phyloP scores from a whole-genome alignment of 768 basidiomycete species.

The Phanerochaete sordida region DNA sequence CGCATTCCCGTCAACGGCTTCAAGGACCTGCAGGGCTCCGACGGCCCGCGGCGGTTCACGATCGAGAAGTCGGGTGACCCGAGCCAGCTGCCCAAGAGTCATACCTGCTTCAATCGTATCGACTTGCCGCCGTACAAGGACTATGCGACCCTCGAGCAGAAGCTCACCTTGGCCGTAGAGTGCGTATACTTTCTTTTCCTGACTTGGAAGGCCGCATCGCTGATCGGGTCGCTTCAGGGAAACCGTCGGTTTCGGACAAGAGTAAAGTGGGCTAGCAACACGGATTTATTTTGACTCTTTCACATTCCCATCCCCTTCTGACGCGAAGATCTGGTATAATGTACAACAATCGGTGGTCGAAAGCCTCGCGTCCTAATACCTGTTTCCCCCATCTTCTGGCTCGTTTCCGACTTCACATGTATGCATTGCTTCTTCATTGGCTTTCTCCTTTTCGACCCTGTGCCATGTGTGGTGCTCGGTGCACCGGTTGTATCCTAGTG shows the following conservation, averaged over 20 bases:
- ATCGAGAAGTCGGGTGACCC: slow-evolving; percentile 99
- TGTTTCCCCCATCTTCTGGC: neutral
- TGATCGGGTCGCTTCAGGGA: slow-evolving; percentile 47
- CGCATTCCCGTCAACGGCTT: slow-evolving; percentile 98
- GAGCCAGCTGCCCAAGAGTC: slow-evolving; percentile 93
- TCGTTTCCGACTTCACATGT: neutral
- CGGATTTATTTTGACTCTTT: neutral
- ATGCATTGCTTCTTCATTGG: neutral
- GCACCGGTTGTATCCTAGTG: neutral
- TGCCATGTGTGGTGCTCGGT: neutral
- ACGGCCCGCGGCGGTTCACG: slow-evolving; percentile 95
- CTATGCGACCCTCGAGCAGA: slow-evolving; percentile 91
- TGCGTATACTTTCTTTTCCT: slow-evolving; percentile 39
- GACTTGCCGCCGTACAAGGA: slow-evolving; percentile 98
- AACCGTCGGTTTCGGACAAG: slow-evolving; percentile 93
- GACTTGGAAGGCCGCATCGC: neutral
- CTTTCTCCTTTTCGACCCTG: neutral
- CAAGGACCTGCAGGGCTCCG: slow-evolving; percentile 97
- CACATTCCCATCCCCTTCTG: neutral
- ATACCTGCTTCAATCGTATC: slow-evolving; percentile 94
- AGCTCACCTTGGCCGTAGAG: slow-evolving; percentile 93
- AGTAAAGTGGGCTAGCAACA: slow-evolving; percentile 41
- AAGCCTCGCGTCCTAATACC: neutral
- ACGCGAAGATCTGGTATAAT: slow-evolving; percentile 4
- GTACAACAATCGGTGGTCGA: slow-evolving; percentile 1